A percentile compares a stretch with the other conserved stretches of the same genome.
phyloP scores from a whole-genome alignment of 257 asterid genomes.

The Primulina eburnea region DNA sequence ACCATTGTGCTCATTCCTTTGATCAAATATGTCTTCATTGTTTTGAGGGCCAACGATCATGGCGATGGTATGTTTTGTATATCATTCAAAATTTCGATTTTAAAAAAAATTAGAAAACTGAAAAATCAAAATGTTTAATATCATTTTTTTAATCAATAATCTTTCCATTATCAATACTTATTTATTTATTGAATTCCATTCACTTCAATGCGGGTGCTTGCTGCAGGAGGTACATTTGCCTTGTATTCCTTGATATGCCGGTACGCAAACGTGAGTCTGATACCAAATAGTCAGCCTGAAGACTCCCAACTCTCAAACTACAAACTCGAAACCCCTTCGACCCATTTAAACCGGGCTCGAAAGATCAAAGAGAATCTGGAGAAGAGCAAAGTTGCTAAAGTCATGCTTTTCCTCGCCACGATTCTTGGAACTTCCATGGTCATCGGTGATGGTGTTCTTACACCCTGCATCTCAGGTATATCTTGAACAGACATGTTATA shows the following conservation, averaged over 20 bases:
- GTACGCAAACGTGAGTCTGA: slow-evolving; percentile 59
- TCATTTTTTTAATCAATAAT: too few relatives aligned
- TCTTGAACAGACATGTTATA: too few relatives aligned
- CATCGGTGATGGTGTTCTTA: slow-evolving; percentile 80
- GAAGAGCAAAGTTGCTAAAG: slow-evolving; percentile 44
- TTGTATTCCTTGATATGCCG: slow-evolving; percentile 69
- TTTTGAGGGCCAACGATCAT: slow-evolving; percentile 71
- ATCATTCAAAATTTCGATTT: too few relatives aligned
- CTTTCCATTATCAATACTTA: too few relatives aligned
- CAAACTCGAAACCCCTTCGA: slow-evolving; percentile 44
- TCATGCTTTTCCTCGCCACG: slow-evolving; percentile 50
- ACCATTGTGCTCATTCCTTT: slow-evolving; percentile 58
- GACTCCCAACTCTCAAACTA: slow-evolving; percentile 63
- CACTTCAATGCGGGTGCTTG: background rate
- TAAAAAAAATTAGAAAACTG: too few relatives aligned
- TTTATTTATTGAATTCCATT: too few relatives aligned
- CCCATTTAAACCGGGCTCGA: slow-evolving; percentile 44
- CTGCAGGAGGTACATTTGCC: slow-evolving; percentile 77
- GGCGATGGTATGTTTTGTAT: slow-evolving; percentile 51
- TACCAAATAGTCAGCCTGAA: slow-evolving; percentile 67
- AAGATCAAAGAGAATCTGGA: slow-evolving; percentile 48
- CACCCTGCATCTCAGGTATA: slow-evolving; percentile 62
- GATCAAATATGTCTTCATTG: slow-evolving; percentile 67
- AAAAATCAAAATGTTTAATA: too few relatives aligned
- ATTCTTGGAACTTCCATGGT: slow-evolving; percentile 84